phyloP scores from a whole-genome alignment of 257 asterid species.

The Coffea canephora region DNA sequence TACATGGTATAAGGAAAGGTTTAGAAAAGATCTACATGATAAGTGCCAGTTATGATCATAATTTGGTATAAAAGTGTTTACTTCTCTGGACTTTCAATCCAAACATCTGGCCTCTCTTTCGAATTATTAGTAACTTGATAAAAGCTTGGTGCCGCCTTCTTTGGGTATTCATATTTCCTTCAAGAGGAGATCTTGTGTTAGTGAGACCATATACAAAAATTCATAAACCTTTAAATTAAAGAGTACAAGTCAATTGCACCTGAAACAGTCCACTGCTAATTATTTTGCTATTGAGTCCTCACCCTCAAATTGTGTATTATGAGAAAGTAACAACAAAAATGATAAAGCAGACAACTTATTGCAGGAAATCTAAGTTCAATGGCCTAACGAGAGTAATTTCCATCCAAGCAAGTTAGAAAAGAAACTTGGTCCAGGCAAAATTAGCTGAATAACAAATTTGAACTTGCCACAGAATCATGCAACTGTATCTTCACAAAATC shows the following conservation, averaged over 20 bases:
- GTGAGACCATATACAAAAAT: not conserved
- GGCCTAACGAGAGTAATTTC: not conserved
- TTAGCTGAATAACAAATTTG: not conserved
- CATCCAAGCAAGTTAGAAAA: not conserved
- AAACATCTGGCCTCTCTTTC: slow-evolving; percentile 97
- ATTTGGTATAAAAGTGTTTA: slow-evolving; percentile 32
- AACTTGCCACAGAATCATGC: not conserved
- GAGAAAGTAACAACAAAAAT: not conserved
- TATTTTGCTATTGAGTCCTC: not conserved
- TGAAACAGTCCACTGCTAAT: not conserved
- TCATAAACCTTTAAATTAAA: not conserved
- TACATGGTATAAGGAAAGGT: slow-evolving; percentile 31
- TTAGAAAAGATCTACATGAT: slow-evolving; percentile 22
- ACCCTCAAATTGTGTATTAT: not conserved
- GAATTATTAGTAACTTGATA: slow-evolving; percentile 91
- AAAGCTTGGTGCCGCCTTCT: slow-evolving; percentile 84
- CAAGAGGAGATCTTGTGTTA: slow-evolving; percentile 8
- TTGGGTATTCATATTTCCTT: slow-evolving; percentile 87
- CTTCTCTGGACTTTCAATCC: slow-evolving; percentile 99
- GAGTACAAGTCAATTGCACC: not conserved
- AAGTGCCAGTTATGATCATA: not conserved
- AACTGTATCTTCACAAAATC: not conserved
- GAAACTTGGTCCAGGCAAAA: not conserved
- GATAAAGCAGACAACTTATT: not conserved
- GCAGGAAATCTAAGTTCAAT: not conserved